Percentiles rank a stretch among this genome's conserved stretches.
These are phyloP conservation scores for Eucalyptus regnans DNA, from an alignment of 345 rosid species.

Conservation along the genomic window DNA sequence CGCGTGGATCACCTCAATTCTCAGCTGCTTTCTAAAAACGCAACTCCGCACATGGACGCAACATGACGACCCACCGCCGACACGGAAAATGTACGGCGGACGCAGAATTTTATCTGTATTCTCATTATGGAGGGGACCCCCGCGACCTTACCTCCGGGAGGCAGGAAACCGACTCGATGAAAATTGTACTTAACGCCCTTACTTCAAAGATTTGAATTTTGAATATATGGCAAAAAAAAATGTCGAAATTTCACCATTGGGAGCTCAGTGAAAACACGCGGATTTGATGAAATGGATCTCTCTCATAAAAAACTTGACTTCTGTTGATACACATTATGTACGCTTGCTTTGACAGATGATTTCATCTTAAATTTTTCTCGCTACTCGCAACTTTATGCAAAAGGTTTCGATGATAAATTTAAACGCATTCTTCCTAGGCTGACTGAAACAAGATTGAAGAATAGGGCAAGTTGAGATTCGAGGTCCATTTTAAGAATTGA, in stretches of 20 bases:
- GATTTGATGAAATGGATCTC: neutral
- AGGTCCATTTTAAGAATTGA: neutral
- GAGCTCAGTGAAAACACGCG: neutral
- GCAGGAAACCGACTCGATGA: neutral
- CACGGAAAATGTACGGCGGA: neutral
- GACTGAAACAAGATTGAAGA: neutral
- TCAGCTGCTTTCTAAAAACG: neutral
- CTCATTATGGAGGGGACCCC: neutral
- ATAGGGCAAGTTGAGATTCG: fast-evolving
- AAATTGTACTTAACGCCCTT: neutral
- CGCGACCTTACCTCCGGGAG: neutral
- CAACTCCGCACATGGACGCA: neutral
- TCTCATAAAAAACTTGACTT: neutral
- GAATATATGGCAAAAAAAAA: neutral
- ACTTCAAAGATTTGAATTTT: neutral
- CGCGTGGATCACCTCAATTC: neutral
- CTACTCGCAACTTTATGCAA: neutral
- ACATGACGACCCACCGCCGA: neutral
- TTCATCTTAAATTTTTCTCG: neutral
- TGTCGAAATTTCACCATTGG: neutral
- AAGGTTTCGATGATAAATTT: neutral
- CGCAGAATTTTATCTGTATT: neutral
- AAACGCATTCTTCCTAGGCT: neutral
- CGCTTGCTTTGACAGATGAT: neutral
- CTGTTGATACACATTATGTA: neutral